Percentiles rank a stretch among this genome's conserved stretches.
These are phyloP conservation scores for Ustanciosporium gigantosporum DNA, from an alignment of 1,284 basidiomycete genomes.

Conservation along the genomic window DNA sequence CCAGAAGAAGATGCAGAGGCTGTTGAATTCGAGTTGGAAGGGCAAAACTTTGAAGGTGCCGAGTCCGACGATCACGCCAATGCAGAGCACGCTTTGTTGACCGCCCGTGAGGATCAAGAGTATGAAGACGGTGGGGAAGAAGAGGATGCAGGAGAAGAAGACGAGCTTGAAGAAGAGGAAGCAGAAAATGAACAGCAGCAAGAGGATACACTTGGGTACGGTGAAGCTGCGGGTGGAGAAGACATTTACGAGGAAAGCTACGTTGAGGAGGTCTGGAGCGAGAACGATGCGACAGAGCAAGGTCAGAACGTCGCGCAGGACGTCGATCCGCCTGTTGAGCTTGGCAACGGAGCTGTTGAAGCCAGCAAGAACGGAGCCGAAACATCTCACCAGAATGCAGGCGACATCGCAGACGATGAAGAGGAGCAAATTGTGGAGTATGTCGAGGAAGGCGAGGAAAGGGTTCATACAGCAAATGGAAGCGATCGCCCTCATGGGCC, in stretches of 20 bases:
- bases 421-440: constrained; percentile 45
- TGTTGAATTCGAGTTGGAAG: too few species aligned
- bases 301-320: not conserved
- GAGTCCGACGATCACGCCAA: too few species aligned
- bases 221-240: not conserved
- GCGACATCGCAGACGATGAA: constrained; percentile 7
- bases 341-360: not conserved
- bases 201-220: not conserved
- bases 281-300: not conserved
- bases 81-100: too few species aligned
- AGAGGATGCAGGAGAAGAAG: not conserved
- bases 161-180: constrained; percentile 2
- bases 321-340: not conserved
- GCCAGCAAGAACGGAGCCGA: too few species aligned
- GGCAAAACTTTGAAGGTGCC: too few species aligned
- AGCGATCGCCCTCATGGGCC: too few species aligned
- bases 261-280: not conserved
- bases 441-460: constrained; percentile 12
- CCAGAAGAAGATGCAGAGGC: too few species aligned
- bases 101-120: too few species aligned
- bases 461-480: too few species aligned
- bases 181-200: not conserved
- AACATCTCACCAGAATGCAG: too few species aligned
- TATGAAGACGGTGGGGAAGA: not conserved
- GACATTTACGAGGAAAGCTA: not conserved